Percentiles rank a stretch among this genome's conserved stretches.
Evolutionary conservation across 2,329 filamentous ascomycete genomes (phyloP).

Genomic region (Calonectria multiphialidica): DNA sequence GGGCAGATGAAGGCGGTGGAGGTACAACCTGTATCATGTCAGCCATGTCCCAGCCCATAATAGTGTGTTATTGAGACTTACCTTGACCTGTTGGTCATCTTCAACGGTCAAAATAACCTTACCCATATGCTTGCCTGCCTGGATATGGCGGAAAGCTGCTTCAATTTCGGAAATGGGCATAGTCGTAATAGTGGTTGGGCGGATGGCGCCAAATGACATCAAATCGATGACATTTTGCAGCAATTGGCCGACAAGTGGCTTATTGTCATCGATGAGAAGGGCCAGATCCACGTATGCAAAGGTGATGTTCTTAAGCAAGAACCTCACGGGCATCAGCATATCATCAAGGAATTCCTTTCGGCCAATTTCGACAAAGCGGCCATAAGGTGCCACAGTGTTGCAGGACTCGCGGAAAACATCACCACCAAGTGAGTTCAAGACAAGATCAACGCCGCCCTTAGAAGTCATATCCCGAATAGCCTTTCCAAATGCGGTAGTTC

Average conservation of each 20-base stretch:
- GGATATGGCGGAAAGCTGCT: slow-evolving; percentile 19
- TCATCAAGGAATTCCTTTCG: slow-evolving; percentile 26
- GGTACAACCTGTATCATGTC: slow-evolving; percentile 1
- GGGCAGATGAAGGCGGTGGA: neutral
- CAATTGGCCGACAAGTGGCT: slow-evolving; percentile 12
- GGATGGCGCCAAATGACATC: slow-evolving; percentile 12
- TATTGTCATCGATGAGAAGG: slow-evolving; percentile 17
- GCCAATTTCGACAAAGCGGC: slow-evolving; percentile 22
- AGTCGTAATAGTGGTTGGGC: slow-evolving; percentile 9
- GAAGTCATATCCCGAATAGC: slow-evolving; percentile 10
- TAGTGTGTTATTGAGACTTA: neutral
- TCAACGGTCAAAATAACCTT: slow-evolving; percentile 27
- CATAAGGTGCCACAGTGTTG: slow-evolving; percentile 10
- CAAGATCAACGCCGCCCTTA: slow-evolving; percentile 21
- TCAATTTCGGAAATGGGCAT: slow-evolving; percentile 16
- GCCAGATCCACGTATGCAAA: slow-evolving; percentile 28
- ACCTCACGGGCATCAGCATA: slow-evolving; percentile 13
- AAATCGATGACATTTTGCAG: slow-evolving; percentile 16
- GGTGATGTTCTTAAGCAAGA: slow-evolving; percentile 22
- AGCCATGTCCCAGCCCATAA: neutral
- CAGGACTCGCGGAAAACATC: slow-evolving; percentile 23
- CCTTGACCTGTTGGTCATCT: slow-evolving; percentile 17
- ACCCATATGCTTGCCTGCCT: slow-evolving; percentile 23
- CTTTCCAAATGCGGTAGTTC: neutral
- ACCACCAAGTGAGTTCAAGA: slow-evolving; percentile 22